Evolutionary conservation across 371 early-diverging fungal genomes (phyloP).

Genomic region (Mortierella sp.): DNA sequence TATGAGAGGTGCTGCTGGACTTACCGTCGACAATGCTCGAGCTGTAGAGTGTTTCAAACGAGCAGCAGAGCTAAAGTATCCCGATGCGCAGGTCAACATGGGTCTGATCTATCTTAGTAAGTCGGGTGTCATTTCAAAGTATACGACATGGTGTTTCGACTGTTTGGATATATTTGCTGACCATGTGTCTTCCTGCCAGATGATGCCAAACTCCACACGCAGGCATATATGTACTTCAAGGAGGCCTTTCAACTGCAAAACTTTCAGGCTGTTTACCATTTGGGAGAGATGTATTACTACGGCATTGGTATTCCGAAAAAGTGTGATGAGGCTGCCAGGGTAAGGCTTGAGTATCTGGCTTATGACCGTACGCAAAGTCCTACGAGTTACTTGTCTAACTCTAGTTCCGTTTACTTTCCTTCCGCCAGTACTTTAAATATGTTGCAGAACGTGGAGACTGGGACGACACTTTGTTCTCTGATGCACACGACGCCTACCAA

Average conservation of each 20-base stretch:
- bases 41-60: slow-evolving; percentile 69
- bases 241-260: slow-evolving; percentile 73
- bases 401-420: neutral
- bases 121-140: slow-evolving; percentile 21
- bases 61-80: slow-evolving; percentile 69
- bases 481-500: slow-evolving; percentile 64
- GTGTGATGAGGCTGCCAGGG: slow-evolving; percentile 67
- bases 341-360: slow-evolving; percentile 45
- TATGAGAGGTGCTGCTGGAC: slow-evolving; percentile 66
- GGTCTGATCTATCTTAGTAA: slow-evolving; percentile 43
- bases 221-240: slow-evolving; percentile 43
- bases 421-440: slow-evolving; percentile 71
- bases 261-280: slow-evolving; percentile 78
- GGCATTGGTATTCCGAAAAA: slow-evolving; percentile 56
- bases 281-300: slow-evolving; percentile 72
- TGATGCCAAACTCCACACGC: slow-evolving; percentile 14
- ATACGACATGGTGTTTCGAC: neutral
- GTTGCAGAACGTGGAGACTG: slow-evolving; percentile 90
- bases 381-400: no score
- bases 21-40: slow-evolving; percentile 55
- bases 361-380: no score
- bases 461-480: slow-evolving; percentile 72
- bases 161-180: neutral
- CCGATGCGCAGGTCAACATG: slow-evolving; percentile 70
- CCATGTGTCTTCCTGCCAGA: slow-evolving; percentile 2